phyloP scores from a whole-genome alignment of 345 rosid genomes.

The Arabis hirsuta region DNA sequence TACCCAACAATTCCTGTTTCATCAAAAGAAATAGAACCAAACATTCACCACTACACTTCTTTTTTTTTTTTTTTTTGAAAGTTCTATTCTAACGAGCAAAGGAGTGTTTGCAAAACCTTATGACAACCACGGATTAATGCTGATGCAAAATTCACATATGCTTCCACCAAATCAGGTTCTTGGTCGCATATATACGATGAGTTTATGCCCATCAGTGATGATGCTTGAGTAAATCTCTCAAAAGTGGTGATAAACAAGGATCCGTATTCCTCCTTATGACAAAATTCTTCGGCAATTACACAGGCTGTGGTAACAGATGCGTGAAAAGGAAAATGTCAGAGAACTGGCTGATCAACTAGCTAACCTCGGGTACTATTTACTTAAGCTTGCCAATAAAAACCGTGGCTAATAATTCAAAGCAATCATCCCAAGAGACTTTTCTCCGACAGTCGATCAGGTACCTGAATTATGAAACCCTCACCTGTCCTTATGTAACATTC shows the following conservation, averaged over 20 bases:
- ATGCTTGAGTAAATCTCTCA: slow-evolving; percentile 82
- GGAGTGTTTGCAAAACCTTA: slow-evolving; percentile 58
- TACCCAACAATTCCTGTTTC: slow-evolving; percentile 75
- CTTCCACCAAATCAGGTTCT: slow-evolving; percentile 98
- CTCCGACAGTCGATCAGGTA: slow-evolving; percentile 8
- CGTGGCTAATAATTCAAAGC: slow-evolving; percentile 3
- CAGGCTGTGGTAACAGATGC: slow-evolving; percentile 58
- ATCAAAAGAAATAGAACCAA: slow-evolving; percentile 21
- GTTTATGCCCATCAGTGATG: slow-evolving; percentile 82
- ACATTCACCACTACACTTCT: slow-evolving; percentile 1
- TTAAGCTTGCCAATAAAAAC: slow-evolving; percentile 5
- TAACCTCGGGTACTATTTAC: not conserved
- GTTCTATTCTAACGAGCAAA: slow-evolving; percentile 9
- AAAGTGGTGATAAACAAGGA: slow-evolving; percentile 74
- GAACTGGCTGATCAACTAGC: slow-evolving; percentile 14
- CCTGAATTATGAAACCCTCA: slow-evolving; percentile 40
- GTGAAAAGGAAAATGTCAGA: slow-evolving; percentile 19
- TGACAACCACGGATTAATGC: slow-evolving; percentile 71
- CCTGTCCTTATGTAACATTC: slow-evolving; percentile 95
- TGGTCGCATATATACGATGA: slow-evolving; percentile 95
- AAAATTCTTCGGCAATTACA: slow-evolving; percentile 88
- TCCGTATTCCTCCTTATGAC: slow-evolving; percentile 82
- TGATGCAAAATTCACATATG: slow-evolving; percentile 87
- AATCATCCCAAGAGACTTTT: slow-evolving; percentile 3
- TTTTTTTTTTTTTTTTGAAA: not conserved